phyloP scores from a whole-genome alignment of 192 early-diverging fungal genomes.

The Martensiomyces pterosporus region DNA sequence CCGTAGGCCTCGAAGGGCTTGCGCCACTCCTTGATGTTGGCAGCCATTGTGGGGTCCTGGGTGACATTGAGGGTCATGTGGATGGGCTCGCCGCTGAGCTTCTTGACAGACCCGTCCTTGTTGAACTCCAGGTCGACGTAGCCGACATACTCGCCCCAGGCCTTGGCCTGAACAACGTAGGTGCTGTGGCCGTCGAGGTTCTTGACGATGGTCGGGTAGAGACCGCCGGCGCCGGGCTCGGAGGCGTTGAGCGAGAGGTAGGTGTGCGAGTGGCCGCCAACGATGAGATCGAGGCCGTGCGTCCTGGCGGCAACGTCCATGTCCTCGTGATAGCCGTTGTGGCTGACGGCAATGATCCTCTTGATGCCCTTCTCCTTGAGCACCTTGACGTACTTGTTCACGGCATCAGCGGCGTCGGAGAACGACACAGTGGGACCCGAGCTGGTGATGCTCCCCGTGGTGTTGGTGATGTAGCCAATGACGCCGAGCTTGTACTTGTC shows the following conservation, averaged over 20 bases:
- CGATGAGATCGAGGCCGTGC: conserved; percentile 58
- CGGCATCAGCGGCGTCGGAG: conserved; percentile 54
- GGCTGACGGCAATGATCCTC: conserved; percentile 63
- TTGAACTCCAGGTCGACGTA: conserved; percentile 58
- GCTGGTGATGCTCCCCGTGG: conserved; percentile 55
- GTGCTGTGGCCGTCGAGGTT: conserved; percentile 58
- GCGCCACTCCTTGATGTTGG: conserved; percentile 52
- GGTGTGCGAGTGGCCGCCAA: conserved; percentile 74
- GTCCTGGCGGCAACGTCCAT: conserved; percentile 57
- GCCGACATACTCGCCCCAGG: conserved; percentile 62
- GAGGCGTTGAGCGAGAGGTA: conserved; percentile 54
- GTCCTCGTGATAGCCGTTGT: conserved; percentile 73
- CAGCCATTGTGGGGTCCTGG: conserved; percentile 42
- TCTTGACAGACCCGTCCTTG: conserved; percentile 46
- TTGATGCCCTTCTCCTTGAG: conserved; percentile 58
- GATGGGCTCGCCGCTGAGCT: conserved; percentile 55
- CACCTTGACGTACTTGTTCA: conserved; percentile 61
- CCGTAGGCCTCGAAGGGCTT: conserved; percentile 54
- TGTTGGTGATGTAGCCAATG: conserved; percentile 63
- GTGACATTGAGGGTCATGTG: conserved; percentile 54
- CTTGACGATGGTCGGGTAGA: conserved; percentile 61
- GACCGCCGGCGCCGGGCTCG: conserved; percentile 52
- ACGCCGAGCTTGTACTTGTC: conserved; percentile 59
- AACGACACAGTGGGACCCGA: conserved; percentile 53
- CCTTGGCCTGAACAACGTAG: conserved; percentile 65